These are phyloP conservation scores for Pestalotiopsis sp. DNA, from an alignment of 2,329 filamentous ascomycete species.

Conservation along the genomic window DNA sequence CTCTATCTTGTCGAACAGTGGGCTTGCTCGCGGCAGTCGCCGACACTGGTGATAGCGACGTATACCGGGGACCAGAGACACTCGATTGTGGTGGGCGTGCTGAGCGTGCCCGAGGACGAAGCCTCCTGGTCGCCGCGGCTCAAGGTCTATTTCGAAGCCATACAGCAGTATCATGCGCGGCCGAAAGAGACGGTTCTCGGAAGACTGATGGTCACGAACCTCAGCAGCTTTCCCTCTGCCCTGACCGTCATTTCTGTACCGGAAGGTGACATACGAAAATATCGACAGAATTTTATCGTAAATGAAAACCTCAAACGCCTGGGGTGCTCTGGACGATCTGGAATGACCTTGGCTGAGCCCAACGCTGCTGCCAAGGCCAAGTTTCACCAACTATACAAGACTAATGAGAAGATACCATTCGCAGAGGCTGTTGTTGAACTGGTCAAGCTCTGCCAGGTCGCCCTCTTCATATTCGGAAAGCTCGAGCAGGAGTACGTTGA, in stretches of 20 bases:
- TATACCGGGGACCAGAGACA: constrained; percentile 88
- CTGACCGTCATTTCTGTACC: constrained; percentile 91
- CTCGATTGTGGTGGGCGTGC: constrained; percentile 75
- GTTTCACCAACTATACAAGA: constrained; percentile 88
- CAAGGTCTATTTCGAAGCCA: constrained; percentile 81
- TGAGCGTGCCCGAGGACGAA: constrained; percentile 83
- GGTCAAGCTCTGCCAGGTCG: constrained; percentile 88
- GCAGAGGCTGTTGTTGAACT: constrained; percentile 82
- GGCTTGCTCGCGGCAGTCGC: constrained; percentile 89
- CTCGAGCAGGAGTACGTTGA: constrained; percentile 89
- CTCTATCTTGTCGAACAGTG: constrained; percentile 96
- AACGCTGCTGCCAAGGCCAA: constrained; percentile 84
- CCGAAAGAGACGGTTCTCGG: constrained; percentile 82
- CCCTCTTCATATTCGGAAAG: constrained; percentile 85
- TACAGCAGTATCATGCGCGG: constrained; percentile 83
- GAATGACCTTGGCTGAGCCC: constrained; percentile 78
- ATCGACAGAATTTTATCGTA: constrained; percentile 85
- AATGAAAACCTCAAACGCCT: constrained; percentile 93
- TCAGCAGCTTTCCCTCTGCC: constrained; percentile 88
- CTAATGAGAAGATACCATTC: constrained; percentile 79
- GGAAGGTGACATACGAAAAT: constrained; percentile 79
- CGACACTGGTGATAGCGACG: constrained; percentile 88
- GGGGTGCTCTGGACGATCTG: constrained; percentile 88
- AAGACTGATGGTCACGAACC: constrained; percentile 89
- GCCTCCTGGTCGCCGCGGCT: constrained; percentile 77